These are phyloP conservation scores for Cercospora janseana DNA, from an alignment of 2,329 filamentous ascomycete genomes.

Conservation along the genomic window DNA sequence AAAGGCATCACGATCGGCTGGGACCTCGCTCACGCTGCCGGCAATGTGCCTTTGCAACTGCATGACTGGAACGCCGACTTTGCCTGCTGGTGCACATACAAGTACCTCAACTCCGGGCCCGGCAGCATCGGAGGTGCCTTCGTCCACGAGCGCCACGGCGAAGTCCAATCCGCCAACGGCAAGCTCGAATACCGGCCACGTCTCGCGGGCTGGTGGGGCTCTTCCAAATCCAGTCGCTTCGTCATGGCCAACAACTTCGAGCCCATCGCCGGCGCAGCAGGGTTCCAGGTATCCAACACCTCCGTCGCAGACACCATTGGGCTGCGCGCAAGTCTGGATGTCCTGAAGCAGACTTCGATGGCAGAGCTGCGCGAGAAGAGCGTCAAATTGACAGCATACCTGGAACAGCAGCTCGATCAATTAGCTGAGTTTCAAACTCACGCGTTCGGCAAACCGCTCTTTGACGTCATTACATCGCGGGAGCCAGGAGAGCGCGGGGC, in stretches of 20 bases:
- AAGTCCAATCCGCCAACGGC: constrained; percentile 45
- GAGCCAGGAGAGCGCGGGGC: constrained; percentile 69
- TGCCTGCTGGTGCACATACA: constrained; percentile 91
- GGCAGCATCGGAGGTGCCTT: constrained; percentile 78
- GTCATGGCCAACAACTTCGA: constrained; percentile 79
- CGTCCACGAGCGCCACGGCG: constrained; percentile 72
- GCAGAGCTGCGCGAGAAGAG: constrained; percentile 67
- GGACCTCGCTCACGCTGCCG: constrained; percentile 84
- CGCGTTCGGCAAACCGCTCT: constrained; percentile 29
- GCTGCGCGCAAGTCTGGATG: constrained; percentile 68
- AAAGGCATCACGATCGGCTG: constrained; percentile 74
- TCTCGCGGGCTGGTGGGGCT: constrained; percentile 83
- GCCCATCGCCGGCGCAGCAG: constrained; percentile 73
- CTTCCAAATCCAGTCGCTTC: constrained; percentile 73
- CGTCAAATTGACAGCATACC: constrained; percentile 70
- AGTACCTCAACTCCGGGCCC: constrained; percentile 85
- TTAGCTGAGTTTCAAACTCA: constrained; percentile 21
- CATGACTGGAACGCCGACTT: constrained; percentile 93
- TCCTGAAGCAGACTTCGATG: constrained; percentile 74
- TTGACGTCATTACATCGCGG: constrained; percentile 65
- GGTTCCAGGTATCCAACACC: constrained; percentile 84
- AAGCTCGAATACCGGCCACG: constrained; percentile 59
- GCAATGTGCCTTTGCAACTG: constrained; percentile 74
- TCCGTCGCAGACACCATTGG: constrained; percentile 74
- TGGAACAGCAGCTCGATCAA: constrained; percentile 62